phyloP scores from a whole-genome alignment of 2,329 filamentous ascomycete species.

The Lomentospora prolificans region DNA sequence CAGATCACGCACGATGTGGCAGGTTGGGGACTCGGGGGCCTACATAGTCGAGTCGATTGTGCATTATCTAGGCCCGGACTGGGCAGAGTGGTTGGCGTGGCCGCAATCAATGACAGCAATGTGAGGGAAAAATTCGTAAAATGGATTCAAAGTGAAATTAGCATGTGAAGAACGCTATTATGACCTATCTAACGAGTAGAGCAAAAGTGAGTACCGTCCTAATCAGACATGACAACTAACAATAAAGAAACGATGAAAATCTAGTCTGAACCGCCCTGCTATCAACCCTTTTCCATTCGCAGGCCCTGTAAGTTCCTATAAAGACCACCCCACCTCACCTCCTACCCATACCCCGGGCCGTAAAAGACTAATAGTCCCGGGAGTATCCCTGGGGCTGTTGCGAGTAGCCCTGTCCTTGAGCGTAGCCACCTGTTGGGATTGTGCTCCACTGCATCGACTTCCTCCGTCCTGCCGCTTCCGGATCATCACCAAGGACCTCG shows the following conservation, averaged over 20 bases:
- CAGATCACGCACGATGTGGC: slow-evolving; percentile 17
- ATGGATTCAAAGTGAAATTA: background rate
- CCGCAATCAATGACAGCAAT: background rate
- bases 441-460: background rate
- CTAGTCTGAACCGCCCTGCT: no score
- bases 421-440: background rate
- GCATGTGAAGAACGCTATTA: background rate
- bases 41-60: background rate
- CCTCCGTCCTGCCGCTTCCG: background rate
- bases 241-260: no score
- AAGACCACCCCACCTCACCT: background rate
- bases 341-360: no score
- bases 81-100: slow-evolving; percentile 5
- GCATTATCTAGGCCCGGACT: background rate
- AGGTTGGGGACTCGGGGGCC: slow-evolving; percentile 16
- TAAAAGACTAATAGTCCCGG: no score
- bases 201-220: no score
- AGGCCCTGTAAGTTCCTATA: no score
- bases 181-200: no score
- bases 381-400: background rate
- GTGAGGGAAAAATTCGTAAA: background rate
- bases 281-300: no score
- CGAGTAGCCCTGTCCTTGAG: background rate
- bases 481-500: background rate
- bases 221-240: no score